These are phyloP conservation scores for Kwoniella dendrophila DNA, from an alignment of 768 basidiomycete species.

Conservation along the genomic window DNA sequence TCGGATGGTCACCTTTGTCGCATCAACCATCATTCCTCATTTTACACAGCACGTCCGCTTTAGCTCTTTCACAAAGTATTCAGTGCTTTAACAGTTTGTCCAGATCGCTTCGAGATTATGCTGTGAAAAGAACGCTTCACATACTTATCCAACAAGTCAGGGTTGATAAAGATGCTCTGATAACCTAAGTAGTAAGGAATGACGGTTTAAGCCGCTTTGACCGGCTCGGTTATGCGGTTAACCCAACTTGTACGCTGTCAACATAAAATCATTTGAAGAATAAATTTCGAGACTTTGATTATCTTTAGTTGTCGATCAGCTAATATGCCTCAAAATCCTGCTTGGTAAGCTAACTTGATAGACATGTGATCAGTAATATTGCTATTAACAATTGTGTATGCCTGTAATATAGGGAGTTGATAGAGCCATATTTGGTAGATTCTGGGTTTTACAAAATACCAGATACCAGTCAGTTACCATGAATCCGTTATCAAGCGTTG, in stretches of 20 bases:
- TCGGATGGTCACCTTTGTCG: no score
- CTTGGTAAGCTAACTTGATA: slow-evolving; percentile 32
- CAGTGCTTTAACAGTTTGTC: no score
- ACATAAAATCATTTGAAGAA: not conserved
- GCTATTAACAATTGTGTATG: not conserved
- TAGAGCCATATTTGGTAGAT: slow-evolving; percentile 49
- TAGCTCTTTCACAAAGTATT: no score
- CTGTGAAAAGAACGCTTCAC: no score
- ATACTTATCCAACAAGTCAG: no score
- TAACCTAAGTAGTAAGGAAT: no score
- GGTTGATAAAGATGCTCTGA: no score
- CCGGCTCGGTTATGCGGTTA: not conserved
- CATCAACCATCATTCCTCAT: no score
- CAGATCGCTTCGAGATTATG: no score
- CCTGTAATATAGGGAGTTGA: slow-evolving; percentile 44
- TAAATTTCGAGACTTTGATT: no score
- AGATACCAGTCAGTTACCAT: slow-evolving; percentile 52
- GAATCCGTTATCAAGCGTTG: not conserved
- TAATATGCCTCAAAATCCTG: slow-evolving; percentile 28
- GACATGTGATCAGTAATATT: not conserved
- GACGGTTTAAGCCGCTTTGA: not conserved
- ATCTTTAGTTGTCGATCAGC: not conserved
- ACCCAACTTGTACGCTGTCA: not conserved
- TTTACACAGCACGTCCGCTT: no score
- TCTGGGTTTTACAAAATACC: slow-evolving; percentile 47